Base-by-base conservation (phyloP, 1,284 basidiomycete genomes). In the Ganoderma multipileum region DNA sequence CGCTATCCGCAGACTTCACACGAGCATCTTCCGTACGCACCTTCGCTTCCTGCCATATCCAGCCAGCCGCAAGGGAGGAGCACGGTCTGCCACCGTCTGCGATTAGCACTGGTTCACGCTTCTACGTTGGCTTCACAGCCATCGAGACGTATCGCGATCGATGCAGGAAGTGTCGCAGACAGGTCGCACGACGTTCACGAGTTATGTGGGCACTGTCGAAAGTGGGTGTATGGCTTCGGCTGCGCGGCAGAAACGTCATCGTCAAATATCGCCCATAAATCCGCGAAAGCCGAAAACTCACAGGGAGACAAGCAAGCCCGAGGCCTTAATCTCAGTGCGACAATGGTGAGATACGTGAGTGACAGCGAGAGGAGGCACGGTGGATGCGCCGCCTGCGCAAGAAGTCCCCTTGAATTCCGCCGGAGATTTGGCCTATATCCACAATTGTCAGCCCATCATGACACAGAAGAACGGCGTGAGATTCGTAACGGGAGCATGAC, bases 1-100 rank as follows among this genome's bases (percentile, higher is more conserved):
- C 55, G 33, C 33, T n/a, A 50, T 38, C 54, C 55, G 55, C 55
- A 58, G 30, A 38, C 55, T 58, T 38, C 33, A 23, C 55, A 58
- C 55, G 55, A 38, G 18, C 55, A 58, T 36, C 9, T 36, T 33
- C 33, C 55, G 6, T 9, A n/a, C 55, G 8, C 36, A 38, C 33
- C 55, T 11, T n/a, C 33, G 36, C 9, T 38, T n/a, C 55, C 55
- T 36, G 30, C 55, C 55, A 36, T 58, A 58, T n/a, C 30, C 20
- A 23, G 16, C 20, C 54, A 18, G 16, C 33, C 55, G 23, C 33
- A 38, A 11, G 33, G 20, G 28, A 7, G 8, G n/a, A 36, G 33
- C 30, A 0, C 55, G 20, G 20, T 11, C 20, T 23, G 20, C 28
- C 20, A 58, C 36, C 33, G 33, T 58, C 55, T 58, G 55, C 55